phyloP scores from a whole-genome alignment of 495 filamentous ascomycete species.

The Xylaria acuta region DNA sequence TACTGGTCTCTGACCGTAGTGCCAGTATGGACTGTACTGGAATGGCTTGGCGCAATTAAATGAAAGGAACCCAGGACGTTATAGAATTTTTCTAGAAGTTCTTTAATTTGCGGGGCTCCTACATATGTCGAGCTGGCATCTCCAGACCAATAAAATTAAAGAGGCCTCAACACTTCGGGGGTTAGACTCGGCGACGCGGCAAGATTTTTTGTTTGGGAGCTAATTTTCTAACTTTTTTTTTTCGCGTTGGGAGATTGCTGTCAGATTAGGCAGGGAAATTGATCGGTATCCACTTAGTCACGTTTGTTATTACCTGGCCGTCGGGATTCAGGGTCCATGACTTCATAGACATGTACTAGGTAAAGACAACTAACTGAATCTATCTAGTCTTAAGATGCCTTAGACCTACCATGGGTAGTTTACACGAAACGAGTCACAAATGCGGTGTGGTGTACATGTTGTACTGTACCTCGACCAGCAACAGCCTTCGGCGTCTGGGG shows the following conservation, averaged over 20 bases:
- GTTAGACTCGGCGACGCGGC: slow-evolving; percentile 8
- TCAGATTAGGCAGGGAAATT: slow-evolving; percentile 17
- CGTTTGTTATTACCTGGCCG: slow-evolving; percentile 14
- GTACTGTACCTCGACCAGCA: slow-evolving; percentile 12
- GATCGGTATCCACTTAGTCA: slow-evolving; percentile 16
- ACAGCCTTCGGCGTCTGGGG: not conserved
- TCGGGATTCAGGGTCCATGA: slow-evolving; percentile 28
- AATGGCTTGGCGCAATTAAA: slow-evolving; percentile 1
- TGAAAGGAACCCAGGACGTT: slow-evolving; percentile 2
- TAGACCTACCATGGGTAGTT: not conserved
- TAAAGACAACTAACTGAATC: not conserved
- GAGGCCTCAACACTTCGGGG: slow-evolving; percentile 3
- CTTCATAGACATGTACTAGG: slow-evolving; percentile 13
- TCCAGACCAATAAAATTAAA: not conserved
- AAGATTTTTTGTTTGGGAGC: slow-evolving; percentile 13
- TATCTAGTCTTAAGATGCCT: not conserved
- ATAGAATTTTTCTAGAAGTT: slow-evolving; percentile 27
- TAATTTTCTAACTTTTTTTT: slow-evolving; percentile 11
- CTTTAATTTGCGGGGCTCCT: not conserved
- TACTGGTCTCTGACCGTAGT: not conserved
- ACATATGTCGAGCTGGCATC: not conserved
- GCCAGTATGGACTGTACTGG: not conserved
- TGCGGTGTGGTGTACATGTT: slow-evolving; percentile 20
- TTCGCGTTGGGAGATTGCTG: slow-evolving; percentile 23
- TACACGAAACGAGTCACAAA: slow-evolving; percentile 22